Conservation (phyloP, 768 basidiomycete genomes). For the Kwoniella botswanensis region DNA sequence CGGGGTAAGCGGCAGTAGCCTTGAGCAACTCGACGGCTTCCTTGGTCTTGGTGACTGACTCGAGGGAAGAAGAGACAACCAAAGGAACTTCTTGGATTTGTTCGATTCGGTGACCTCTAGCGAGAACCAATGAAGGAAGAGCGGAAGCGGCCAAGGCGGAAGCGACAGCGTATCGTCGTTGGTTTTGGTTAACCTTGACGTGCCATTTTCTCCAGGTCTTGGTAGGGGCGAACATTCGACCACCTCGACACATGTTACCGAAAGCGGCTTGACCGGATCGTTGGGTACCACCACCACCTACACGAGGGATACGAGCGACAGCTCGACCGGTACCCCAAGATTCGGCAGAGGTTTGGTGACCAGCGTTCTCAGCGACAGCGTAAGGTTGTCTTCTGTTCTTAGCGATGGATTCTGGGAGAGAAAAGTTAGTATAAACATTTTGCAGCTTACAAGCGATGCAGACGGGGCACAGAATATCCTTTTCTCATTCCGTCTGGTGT, state of each 20-base stretch:
- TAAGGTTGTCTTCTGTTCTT: constrained; percentile 99
- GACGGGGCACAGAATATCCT: constrained; percentile 4
- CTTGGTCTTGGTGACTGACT: constrained; percentile 94
- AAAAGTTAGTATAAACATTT: neutral
- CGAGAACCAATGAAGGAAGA: constrained; percentile 95
- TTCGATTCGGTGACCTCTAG: constrained; percentile 98
- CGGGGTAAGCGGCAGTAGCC: constrained; percentile 81
- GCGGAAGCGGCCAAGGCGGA: constrained; percentile 98
- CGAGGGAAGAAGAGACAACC: constrained; percentile 76
- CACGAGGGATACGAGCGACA: constrained; percentile 99
- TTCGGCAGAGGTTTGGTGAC: constrained; percentile 98
- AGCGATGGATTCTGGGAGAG: constrained; percentile 80
- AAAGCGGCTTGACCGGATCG: constrained; percentile 99
- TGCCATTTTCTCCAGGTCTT: constrained; percentile 99
- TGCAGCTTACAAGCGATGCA: neutral
- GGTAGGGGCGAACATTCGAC: constrained; percentile 99
- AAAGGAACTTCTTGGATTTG: constrained; percentile 94
- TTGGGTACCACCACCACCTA: constrained; percentile 97
- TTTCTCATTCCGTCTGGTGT: neutral
- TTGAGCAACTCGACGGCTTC: constrained; percentile 94
- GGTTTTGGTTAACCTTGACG: constrained; percentile 99
- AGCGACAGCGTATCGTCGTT: constrained; percentile 95
- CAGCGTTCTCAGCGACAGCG: constrained; percentile 94
- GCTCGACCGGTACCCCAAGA: constrained; percentile 99
- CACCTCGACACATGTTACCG: constrained; percentile 99